Percentiles rank a stretch among this genome's conserved stretches.
phyloP scores from a whole-genome alignment of 2,329 filamentous ascomycete genomes.

The Fusarium acutatum region DNA sequence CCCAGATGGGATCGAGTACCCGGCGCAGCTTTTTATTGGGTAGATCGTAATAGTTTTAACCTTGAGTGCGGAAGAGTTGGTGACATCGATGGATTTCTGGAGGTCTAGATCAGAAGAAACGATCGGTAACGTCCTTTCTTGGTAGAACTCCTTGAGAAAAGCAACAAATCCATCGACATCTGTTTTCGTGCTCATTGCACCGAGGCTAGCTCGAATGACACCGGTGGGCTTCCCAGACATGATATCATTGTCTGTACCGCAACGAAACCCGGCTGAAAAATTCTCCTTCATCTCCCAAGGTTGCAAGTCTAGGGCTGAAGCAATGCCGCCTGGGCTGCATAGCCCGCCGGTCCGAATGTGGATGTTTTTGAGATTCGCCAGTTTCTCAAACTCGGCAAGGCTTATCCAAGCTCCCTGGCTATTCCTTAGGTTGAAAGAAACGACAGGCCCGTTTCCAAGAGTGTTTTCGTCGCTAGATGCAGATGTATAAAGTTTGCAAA shows the following conservation, averaged over 20 bases:
- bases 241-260: constrained; percentile 83
- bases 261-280: constrained; percentile 85
- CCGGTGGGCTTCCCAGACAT: constrained; percentile 88
- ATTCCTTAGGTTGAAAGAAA: constrained; percentile 85
- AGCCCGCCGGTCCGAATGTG: constrained; percentile 88
- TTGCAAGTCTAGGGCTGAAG: constrained; percentile 74
- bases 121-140: constrained; percentile 14
- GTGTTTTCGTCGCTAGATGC: constrained; percentile 24
- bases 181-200: constrained; percentile 83
- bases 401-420: constrained; percentile 77
- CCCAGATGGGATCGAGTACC: constrained; percentile 72
- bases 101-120: background rate
- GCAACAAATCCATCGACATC: constrained; percentile 78
- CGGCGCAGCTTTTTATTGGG: constrained; percentile 93
- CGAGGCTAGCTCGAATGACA: constrained; percentile 84
- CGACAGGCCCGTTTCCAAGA: constrained; percentile 72
- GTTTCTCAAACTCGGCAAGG: constrained; percentile 85
- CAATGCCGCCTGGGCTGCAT: constrained; percentile 91
- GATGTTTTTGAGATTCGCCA: constrained; percentile 79
- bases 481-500: constrained; percentile 72
- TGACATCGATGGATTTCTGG: background rate
- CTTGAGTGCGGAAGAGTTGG: constrained; percentile 18
- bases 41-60: constrained; percentile 79
- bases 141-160: constrained; percentile 74
- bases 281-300: constrained; percentile 86